Base-by-base conservation (phyloP, 345 rosid species). In the Firmiana major region DNA sequence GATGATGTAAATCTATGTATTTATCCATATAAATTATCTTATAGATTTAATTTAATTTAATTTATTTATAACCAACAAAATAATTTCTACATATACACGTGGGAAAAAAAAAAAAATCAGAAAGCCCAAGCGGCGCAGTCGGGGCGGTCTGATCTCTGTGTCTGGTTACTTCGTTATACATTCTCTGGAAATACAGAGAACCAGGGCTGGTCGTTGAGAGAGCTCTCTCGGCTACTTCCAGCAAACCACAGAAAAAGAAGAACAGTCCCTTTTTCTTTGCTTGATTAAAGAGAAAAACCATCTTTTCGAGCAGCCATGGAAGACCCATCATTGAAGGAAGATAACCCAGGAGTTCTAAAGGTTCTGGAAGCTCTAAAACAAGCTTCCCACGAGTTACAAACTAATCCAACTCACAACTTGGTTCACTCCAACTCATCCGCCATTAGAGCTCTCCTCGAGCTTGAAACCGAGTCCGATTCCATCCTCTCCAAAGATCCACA, bases 351-450 rank as follows among this genome's bases (percentile, higher is more conserved):
- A 34, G 82, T 87, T 17, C 72, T 88, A 26, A 75, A 79, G 28
- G 91, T 89, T 42, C 80, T 91, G 0, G 88, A 89, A 85, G 94
- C 90, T 78, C 83, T 91, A 1, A 89, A 85, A 79, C 86, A 85
- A 80, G 92, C 92, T 6, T 91, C 95, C 9, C 90, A 83, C 19
- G 89, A 88, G 16, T 77, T 91, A 15, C 92, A 81, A 59, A 45
- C 83, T 12, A 77, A 80, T 75, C 88, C 93, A 1, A 31, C 58
- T 78, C 77, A 76, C 36, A 57, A 48, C 34, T 79, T 83, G 10
- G 66, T 77, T 43, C 76, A 87, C 12, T 79, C 88, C 49, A 80
- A 77, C 81, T 85, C 87, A 0, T 40, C 83, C 80, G 88, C 92
- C 85, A 42, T 89, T 69, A 84, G 81, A 77, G 89, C 90, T 77